Conservation (phyloP, 495 filamentous ascomycete genomes). For the Annulohypoxylon moriforme region DNA sequence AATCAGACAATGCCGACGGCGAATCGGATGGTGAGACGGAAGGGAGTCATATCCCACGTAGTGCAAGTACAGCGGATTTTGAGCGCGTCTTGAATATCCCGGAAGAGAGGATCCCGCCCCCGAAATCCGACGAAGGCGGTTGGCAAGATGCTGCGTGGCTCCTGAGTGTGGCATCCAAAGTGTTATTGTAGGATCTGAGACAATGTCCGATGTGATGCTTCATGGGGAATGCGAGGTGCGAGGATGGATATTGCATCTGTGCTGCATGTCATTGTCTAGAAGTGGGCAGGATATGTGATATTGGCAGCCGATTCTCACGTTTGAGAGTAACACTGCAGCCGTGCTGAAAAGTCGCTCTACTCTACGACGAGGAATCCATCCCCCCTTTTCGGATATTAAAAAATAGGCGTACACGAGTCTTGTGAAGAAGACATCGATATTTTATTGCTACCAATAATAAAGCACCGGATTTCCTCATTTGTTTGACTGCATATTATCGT, state of each 20-base stretch:
- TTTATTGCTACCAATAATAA: constrained; percentile 35
- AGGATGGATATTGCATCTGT: constrained; percentile 11
- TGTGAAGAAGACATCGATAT: constrained; percentile 26
- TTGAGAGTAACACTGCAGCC: constrained; percentile 39
- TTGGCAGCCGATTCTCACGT: constrained; percentile 31
- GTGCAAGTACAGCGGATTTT: constrained; percentile 47
- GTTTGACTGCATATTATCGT: constrained; percentile 7
- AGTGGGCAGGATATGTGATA: constrained; percentile 20
- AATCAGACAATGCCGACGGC: constrained; percentile 55
- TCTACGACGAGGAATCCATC: constrained; percentile 17
- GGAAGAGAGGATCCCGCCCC: constrained; percentile 54
- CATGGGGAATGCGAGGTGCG: constrained; percentile 15
- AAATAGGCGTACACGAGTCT: constrained; percentile 24
- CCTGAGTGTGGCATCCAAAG: constrained; percentile 77
- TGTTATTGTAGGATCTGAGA: constrained; percentile 65
- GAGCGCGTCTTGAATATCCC: constrained; percentile 41
- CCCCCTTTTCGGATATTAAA: constrained; percentile 13
- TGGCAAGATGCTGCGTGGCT: constrained; percentile 92
- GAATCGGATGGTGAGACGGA: constrained; percentile 55
- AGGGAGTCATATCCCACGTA: constrained; percentile 46
- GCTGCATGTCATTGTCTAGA: constrained; percentile 26
- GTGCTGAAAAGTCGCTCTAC: constrained; percentile 29
- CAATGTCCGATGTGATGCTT: constrained; percentile 10
- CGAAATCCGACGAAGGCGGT: constrained; percentile 63
- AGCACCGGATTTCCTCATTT: constrained; percentile 4